These are phyloP conservation scores for Xylariaceae sp. DNA, from an alignment of 2,329 filamentous ascomycete genomes.

Conservation along the genomic window DNA sequence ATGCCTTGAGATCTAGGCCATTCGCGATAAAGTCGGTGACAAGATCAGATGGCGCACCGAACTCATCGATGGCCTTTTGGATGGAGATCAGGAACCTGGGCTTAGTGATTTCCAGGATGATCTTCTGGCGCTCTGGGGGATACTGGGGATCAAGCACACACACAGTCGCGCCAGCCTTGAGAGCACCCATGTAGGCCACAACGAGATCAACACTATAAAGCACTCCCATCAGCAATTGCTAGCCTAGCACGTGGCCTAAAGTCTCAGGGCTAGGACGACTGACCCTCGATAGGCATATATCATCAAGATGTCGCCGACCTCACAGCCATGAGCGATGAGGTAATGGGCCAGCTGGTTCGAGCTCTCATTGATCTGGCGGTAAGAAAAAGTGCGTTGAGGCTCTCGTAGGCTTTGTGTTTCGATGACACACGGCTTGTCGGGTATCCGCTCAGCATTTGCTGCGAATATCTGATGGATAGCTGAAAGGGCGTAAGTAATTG, in stretches of 20 bases:
- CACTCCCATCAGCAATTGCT: constrained; percentile 34
- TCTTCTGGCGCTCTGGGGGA: constrained; percentile 69
- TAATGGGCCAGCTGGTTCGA: constrained; percentile 77
- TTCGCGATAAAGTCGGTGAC: constrained; percentile 63
- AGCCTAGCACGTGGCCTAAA: not conserved
- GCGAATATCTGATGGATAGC: constrained; percentile 47
- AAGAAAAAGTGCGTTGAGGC: constrained; percentile 61
- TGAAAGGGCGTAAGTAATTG: not conserved
- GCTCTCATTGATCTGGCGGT: constrained; percentile 78
- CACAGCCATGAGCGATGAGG: constrained; percentile 65
- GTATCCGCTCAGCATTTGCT: constrained; percentile 60
- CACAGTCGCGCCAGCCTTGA: constrained; percentile 57
- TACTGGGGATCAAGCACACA: constrained; percentile 75
- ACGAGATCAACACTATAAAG: constrained; percentile 49
- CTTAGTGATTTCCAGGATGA: constrained; percentile 74
- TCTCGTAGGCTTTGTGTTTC: constrained; percentile 40
- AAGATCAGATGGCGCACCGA: constrained; percentile 41
- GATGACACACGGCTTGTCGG: constrained; percentile 49
- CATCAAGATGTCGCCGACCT: constrained; percentile 85
- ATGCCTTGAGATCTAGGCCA: constrained; percentile 64
- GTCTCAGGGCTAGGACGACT: not conserved
- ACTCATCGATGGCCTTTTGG: constrained; percentile 64
- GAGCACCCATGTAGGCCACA: constrained; percentile 69
- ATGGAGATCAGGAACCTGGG: constrained; percentile 70
- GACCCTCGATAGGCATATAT: constrained; percentile 68